phyloP scores from a whole-genome alignment of 139 green algal genomes.

The Coelastrella sp. region DNA sequence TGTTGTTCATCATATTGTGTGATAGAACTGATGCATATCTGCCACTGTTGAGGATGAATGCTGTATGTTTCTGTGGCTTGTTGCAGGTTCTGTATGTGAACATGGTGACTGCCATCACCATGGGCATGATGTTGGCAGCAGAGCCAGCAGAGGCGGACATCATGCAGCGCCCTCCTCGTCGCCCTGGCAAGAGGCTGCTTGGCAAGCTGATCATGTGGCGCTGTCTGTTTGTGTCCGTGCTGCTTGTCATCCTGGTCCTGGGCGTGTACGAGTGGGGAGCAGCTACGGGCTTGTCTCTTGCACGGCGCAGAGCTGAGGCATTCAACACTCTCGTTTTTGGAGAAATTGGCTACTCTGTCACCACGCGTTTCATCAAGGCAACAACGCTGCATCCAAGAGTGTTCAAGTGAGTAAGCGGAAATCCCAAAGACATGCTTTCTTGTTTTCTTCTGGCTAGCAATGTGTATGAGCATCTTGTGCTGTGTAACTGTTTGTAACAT shows the following conservation, averaged over 20 bases:
- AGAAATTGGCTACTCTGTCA: constrained; percentile 49
- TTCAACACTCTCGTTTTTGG: constrained; percentile 50
- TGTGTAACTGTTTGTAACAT: no score
- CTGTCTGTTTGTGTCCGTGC: constrained; percentile 26
- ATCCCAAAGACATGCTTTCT: no score
- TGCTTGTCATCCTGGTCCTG: constrained; percentile 43
- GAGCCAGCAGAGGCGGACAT: constrained; percentile 44
- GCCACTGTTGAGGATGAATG: background rate
- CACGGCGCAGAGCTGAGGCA: constrained; percentile 27
- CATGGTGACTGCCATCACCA: constrained; percentile 81
- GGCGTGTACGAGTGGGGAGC: constrained; percentile 38
- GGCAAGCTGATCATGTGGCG: constrained; percentile 52
- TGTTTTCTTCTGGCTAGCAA: no score
- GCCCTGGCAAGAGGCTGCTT: constrained; percentile 48
- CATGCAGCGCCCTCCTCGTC: constrained; percentile 42
- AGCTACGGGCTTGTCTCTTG: background rate
- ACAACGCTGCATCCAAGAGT: constrained; percentile 23
- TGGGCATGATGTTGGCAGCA: constrained; percentile 53
- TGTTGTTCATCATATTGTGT: no score
- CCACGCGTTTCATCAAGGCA: constrained; percentile 45
- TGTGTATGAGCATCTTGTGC: no score
- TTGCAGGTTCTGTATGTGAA: constrained; percentile 93
- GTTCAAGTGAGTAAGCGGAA: background rate
- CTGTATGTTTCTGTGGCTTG: background rate
- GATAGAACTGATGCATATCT: no score